Evolutionary conservation across 148 eudicot genomes (phyloP).

Genomic region (Chenopodium formosanum): DNA sequence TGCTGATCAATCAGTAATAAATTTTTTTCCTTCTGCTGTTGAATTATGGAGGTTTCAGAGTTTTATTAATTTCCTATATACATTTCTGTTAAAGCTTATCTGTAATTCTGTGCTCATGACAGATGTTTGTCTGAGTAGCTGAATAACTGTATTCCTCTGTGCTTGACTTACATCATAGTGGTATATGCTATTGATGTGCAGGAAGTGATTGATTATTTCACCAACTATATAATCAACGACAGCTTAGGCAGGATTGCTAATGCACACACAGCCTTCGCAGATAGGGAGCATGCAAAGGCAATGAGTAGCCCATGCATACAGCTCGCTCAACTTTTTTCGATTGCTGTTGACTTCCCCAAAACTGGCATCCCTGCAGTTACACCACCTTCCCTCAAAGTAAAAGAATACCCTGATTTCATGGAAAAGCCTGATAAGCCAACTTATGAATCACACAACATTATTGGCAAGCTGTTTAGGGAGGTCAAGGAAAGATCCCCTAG

Average conservation of each 20-base stretch:
- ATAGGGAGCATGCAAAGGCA: constrained; percentile 45
- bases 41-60: not conserved
- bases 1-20: too few relatives aligned
- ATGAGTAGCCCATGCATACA: constrained; percentile 54
- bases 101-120: too few relatives aligned
- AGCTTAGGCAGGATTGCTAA: constrained; percentile 77
- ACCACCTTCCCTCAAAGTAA: constrained; percentile 40
- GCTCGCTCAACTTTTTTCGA: constrained; percentile 62
- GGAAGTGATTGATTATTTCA: constrained; percentile 74
- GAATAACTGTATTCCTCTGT: not conserved
- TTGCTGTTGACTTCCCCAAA: constrained; percentile 84
- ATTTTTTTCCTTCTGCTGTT: not conserved
- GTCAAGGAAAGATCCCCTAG: constrained; percentile 40
- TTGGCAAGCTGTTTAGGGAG: constrained; percentile 45
- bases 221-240: constrained; percentile 68
- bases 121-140: not conserved
- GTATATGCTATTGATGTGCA: constrained; percentile 17
- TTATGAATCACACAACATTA: constrained; percentile 36
- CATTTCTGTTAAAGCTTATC: not conserved
- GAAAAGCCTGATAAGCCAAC: constrained; percentile 46
- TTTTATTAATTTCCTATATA: not conserved
- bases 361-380: constrained; percentile 74
- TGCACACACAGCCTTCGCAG: constrained; percentile 78
- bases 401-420: constrained; percentile 65
- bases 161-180: too few relatives aligned